phyloP scores from a whole-genome alignment of 169 alveolate genomes.

The Besnoitia besnoiti region DNA sequence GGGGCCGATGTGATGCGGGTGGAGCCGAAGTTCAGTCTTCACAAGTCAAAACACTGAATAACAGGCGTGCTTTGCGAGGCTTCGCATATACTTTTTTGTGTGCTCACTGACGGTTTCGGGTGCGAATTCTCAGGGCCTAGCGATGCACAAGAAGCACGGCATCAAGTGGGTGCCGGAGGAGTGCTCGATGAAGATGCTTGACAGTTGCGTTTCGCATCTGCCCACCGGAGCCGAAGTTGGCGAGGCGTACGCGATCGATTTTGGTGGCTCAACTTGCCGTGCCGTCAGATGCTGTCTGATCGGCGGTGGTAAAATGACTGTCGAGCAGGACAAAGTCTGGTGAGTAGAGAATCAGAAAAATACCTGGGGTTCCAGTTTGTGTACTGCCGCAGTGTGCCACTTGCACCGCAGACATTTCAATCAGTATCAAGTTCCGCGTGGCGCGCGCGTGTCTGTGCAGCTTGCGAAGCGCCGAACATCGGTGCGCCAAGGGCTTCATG shows the following conservation, averaged over 20 bases:
- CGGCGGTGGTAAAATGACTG: constrained; percentile 72
- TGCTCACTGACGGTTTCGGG: no score
- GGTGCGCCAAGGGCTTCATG: constrained; percentile 77
- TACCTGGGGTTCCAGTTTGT: no score
- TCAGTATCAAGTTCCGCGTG: no score
- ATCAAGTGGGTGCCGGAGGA: constrained; percentile 62
- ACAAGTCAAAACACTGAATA: no score
- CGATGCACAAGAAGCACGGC: constrained; percentile 59
- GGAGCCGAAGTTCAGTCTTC: no score
- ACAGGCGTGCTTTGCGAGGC: no score
- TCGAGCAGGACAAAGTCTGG: constrained; percentile 45
- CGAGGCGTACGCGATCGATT: constrained; percentile 88
- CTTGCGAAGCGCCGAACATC: constrained; percentile 48
- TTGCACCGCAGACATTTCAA: no score
- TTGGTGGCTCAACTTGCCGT: constrained; percentile 90
- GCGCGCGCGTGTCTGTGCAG: not conserved
- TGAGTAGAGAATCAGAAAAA: not conserved
- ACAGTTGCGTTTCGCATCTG: constrained; percentile 81
- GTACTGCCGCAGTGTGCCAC: not conserved
- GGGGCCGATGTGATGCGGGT: no score
- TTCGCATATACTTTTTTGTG: no score
- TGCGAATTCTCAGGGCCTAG: constrained; percentile 63
- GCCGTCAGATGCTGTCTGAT: constrained; percentile 83
- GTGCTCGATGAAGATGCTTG: constrained; percentile 73
- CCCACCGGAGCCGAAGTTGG: constrained; percentile 91